These are phyloP conservation scores for Lolium rigidum DNA, from an alignment of 176 grass and related monocot genomes.

Conservation along the genomic window DNA sequence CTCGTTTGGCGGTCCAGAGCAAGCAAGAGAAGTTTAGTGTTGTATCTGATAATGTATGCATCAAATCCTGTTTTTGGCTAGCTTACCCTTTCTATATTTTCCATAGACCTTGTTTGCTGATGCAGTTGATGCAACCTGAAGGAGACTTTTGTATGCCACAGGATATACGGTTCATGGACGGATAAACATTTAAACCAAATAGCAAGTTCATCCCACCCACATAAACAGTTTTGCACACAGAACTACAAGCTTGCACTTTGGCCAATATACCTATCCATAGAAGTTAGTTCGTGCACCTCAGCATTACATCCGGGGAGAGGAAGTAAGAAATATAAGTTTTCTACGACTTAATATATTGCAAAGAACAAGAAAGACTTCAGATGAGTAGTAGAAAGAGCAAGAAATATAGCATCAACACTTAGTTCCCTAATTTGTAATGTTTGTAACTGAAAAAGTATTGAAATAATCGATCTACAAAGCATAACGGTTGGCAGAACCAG, in stretches of 20 bases:
- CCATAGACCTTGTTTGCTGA: neutral
- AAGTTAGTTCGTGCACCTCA: neutral
- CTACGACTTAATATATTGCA: neutral
- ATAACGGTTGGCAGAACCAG: neutral
- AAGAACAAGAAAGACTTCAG: neutral
- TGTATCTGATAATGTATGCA: conserved; percentile 6
- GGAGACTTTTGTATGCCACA: neutral
- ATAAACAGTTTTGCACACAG: no score
- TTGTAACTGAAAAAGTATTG: neutral
- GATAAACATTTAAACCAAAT: neutral
- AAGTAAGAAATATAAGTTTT: neutral
- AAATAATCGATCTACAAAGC: neutral
- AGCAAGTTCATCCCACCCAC: neutral
- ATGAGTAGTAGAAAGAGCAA: neutral
- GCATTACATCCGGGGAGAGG: neutral
- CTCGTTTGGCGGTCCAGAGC: neutral
- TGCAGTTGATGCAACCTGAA: neutral
- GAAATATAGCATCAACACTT: neutral
- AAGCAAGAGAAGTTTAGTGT: neutral
- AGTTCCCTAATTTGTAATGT: neutral
- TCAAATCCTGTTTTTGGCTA: neutral
- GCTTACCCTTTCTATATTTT: neutral
- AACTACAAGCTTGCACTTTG: no score
- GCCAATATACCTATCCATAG: no score
- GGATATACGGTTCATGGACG: neutral